Evolutionary conservation across 2,329 filamentous ascomycete genomes (phyloP), one percentile per base, ranked within the genome.

Genomic region (Trichoderma brevicompactum): DNA sequence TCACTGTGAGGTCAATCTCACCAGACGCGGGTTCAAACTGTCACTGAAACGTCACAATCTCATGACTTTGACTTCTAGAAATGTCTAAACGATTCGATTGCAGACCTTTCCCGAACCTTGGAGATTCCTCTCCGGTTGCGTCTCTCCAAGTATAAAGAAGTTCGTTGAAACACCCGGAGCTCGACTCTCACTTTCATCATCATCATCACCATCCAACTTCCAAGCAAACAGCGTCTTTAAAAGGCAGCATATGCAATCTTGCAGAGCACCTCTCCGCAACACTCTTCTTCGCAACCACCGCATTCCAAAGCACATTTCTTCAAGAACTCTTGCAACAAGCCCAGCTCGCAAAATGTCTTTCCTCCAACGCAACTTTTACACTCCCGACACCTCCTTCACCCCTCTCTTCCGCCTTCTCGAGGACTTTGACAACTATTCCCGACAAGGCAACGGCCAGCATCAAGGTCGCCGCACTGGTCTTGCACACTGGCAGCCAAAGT

Each of bases 401-500:
- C 81, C 83, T 54, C 81, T 87, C 72, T 85, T 87, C 81, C 83
- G 82, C 66, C 79, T 87, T 66, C 81, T 87, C 63, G 83, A 86
- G 69, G 84, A 86, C 74, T 85, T 84, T 70, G 83, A 87, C 72
- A 79, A 78, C 70, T 84, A 85, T 75, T 77, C 76, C 59, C 76
- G 74, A 46, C 75, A 79, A 52, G 68, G 67, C 34, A 56, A 64
- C 46, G 64, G 63, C 60, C 50, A 67, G 41, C 17, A 10, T 2
- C 46, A 69, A 49, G 68, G 66, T 19, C 54, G 64, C 28, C 66
- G 67, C 59, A 13, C 63, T 1, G 62, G 61, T 68, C 68, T 81
- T 61, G 78, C 79, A 46, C 55, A 61, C 72, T 92, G 91, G 83
- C 83, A 84, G 53, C 90, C 90, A 55, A 88, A 86, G 75, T 93